Evolutionary conservation across 106 monocot species (phyloP).

Genomic region (Iris macrosiphon): DNA sequence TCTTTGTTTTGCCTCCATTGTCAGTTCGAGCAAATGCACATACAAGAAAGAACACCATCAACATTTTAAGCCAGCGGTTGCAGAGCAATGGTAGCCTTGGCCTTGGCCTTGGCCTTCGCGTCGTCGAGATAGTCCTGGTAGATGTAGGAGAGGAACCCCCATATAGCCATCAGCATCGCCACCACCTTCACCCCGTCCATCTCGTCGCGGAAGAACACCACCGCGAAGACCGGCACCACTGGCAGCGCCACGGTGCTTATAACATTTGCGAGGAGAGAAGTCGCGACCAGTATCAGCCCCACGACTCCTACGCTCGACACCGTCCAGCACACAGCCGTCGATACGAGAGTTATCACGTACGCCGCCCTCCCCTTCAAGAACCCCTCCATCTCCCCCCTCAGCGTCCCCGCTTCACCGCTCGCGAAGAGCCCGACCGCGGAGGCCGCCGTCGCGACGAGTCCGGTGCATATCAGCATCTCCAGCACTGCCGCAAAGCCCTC

Average conservation of each 20-base stretch:
- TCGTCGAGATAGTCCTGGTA: conserved; percentile 28
- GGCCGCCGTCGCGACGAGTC: background rate
- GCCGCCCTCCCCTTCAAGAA: conserved; percentile 13
- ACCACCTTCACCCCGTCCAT: conserved; percentile 24
- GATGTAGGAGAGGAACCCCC: conserved; percentile 22
- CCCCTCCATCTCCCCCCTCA: conserved; percentile 11
- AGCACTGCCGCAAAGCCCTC: conserved; percentile 12
- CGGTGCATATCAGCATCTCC: conserved; percentile 13
- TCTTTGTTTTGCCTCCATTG: too few species aligned
- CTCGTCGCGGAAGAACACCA: conserved; percentile 25
- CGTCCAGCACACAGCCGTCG: conserved; percentile 28
- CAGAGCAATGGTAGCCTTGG: too few species aligned
- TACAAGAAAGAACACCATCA: too few species aligned
- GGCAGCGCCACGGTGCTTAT: conserved; percentile 23
- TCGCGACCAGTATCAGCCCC: conserved; percentile 25
- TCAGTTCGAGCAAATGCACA: too few species aligned
- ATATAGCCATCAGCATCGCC: conserved; percentile 24
- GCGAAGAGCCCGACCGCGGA: conserved; percentile 23
- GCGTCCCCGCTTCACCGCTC: conserved; percentile 23
- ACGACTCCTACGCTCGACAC: conserved; percentile 9
- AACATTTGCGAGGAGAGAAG: conserved; percentile 33
- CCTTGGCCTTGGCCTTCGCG: background rate
- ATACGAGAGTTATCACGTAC: conserved; percentile 22
- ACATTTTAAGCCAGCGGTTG: too few species aligned
- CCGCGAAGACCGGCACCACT: conserved; percentile 22